phyloP scores from a whole-genome alignment of 495 filamentous ascomycete genomes.

The Penicillium flavigenum region DNA sequence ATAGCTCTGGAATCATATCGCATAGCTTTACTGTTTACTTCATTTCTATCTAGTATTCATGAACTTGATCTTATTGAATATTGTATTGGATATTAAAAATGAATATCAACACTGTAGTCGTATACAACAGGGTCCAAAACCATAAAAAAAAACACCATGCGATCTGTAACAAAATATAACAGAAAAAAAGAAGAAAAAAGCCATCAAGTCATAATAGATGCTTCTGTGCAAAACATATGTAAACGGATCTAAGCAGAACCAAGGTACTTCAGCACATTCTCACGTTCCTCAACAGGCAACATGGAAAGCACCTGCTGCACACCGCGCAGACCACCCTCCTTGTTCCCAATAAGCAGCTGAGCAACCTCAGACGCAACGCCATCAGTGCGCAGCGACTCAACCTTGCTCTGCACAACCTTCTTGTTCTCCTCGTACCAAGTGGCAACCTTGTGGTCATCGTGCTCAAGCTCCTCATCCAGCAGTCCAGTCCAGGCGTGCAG shows the following conservation, averaged over 20 bases:
- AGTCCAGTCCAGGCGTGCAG: slow-evolving; percentile 78
- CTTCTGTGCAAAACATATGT: slow-evolving; percentile 4
- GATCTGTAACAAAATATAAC: neutral
- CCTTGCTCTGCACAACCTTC: slow-evolving; percentile 71
- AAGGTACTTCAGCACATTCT: slow-evolving; percentile 77
- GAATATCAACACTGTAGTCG: neutral
- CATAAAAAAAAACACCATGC: slow-evolving; percentile 6
- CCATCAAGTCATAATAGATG: slow-evolving; percentile 13
- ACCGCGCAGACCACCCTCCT: slow-evolving; percentile 80
- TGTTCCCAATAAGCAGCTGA: slow-evolving; percentile 67
- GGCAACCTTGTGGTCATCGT: slow-evolving; percentile 79
- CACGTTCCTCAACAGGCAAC: slow-evolving; percentile 83
- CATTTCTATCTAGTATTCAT: neutral
- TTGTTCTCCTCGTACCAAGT: slow-evolving; percentile 97
- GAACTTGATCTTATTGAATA: neutral
- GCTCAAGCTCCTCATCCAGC: slow-evolving; percentile 61
- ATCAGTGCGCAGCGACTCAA: slow-evolving; percentile 77
- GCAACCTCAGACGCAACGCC: slow-evolving; percentile 77
- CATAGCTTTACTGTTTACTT: neutral
- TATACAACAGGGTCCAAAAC: slow-evolving; percentile 2
- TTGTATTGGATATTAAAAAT: neutral
- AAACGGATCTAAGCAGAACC: slow-evolving; percentile 35
- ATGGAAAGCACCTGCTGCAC: slow-evolving; percentile 80
- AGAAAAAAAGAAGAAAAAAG: neutral
- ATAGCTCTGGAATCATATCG: neutral